Percentiles rank a stretch among this genome's conserved stretches.
Evolutionary conservation across 352 stramenopile genomes (phyloP).

Genomic region (Globisporangium ultimum): DNA sequence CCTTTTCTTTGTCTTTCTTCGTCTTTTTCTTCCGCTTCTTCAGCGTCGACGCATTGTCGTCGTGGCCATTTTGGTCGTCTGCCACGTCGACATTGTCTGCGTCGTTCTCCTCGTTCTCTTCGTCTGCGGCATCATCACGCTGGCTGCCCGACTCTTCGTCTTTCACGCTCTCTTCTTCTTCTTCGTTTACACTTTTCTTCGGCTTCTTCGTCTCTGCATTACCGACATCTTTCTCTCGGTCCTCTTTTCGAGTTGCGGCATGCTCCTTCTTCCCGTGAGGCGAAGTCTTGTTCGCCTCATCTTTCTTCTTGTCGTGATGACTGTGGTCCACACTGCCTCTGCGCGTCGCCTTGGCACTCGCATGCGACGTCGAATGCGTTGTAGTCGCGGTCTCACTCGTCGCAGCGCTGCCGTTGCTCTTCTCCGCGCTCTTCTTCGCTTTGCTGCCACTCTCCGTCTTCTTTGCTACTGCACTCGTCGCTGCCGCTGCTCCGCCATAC

Average conservation of each 20-base stretch:
- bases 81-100: constrained; percentile 1
- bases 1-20: constrained; percentile 12
- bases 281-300: neutral
- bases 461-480: constrained; percentile 9
- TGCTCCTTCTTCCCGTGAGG: neutral
- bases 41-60: neutral
- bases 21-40: constrained; percentile 18
- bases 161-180: neutral
- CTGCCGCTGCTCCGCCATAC: constrained; percentile 27
- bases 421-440: constrained; percentile 15
- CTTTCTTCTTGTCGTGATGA: neutral
- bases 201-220: neutral
- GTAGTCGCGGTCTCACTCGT: neutral
- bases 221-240: neutral
- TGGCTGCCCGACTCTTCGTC: constrained; percentile 1
- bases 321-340: neutral
- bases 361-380: neutral
- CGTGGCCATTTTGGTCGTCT: constrained; percentile 2
- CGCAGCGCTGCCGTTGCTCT: constrained; percentile 5
- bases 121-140: neutral
- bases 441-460: constrained; percentile 17
- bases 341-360: constrained; percentile 1
- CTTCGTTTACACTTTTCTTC: neutral
- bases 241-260: neutral
- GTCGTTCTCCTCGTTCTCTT: constrained; percentile 7